Evolutionary conservation across 2,329 filamentous ascomycete genomes (phyloP).

Genomic region (Seiridium cupressi): DNA sequence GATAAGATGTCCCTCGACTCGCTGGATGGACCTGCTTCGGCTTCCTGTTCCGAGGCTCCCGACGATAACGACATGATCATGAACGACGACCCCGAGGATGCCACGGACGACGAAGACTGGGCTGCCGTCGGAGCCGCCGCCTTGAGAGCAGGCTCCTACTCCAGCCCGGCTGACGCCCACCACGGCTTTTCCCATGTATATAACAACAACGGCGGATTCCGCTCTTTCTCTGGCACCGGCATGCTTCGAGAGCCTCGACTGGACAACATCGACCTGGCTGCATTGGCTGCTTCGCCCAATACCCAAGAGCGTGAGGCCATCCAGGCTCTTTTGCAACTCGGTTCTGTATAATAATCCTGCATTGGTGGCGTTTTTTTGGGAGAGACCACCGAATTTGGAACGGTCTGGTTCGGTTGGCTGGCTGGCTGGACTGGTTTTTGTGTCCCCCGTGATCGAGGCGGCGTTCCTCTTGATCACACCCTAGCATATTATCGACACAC

Average conservation of each 20-base stretch:
- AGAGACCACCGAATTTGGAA: conserved; percentile 17
- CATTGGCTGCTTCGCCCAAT: conserved; percentile 53
- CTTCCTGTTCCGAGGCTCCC: conserved; percentile 73
- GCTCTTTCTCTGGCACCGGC: conserved; percentile 50
- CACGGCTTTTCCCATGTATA: conserved; percentile 52
- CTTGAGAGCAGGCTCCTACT: conserved; percentile 67
- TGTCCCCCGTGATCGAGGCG: conserved; percentile 22
- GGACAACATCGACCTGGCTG: conserved; percentile 50
- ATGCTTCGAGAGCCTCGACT: conserved; percentile 54
- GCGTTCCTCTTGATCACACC: conserved; percentile 24
- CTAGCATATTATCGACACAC: conserved; percentile 19
- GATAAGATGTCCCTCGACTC: conserved; percentile 89
- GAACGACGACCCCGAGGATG: conserved; percentile 77
- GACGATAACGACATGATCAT: conserved; percentile 63
- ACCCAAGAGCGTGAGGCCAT: conserved; percentile 79
- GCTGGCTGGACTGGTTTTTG: conserved; percentile 22
- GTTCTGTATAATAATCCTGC: conserved; percentile 68
- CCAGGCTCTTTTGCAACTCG: conserved; percentile 76
- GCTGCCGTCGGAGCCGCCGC: conserved; percentile 83
- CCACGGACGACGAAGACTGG: conserved; percentile 97
- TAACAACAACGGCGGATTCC: conserved; percentile 37
- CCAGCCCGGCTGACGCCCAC: conserved; percentile 54
- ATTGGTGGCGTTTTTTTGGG: conserved; percentile 50
- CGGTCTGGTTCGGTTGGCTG: conserved; percentile 15
- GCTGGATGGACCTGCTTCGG: conserved; percentile 66